Evolutionary conservation across 2,329 filamentous ascomycete genomes (phyloP).

Genomic region (Hypoxylon sp.): DNA sequence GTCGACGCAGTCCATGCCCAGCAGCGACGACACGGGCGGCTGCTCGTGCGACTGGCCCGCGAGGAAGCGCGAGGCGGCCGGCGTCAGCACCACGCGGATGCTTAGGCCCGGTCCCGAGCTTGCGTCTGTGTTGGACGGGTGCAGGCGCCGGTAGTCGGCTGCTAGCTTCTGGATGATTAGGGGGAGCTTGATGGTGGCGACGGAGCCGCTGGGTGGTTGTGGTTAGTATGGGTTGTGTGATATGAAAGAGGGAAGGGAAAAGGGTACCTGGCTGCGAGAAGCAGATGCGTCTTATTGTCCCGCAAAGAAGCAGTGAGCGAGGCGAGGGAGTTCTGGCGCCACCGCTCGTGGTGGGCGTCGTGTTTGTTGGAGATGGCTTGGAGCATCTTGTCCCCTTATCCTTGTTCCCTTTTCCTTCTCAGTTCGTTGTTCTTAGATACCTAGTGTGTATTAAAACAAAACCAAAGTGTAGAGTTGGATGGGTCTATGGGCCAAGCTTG

Average conservation of each 20-base stretch:
- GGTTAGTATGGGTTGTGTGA: neutral
- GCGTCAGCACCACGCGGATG: constrained; percentile 86
- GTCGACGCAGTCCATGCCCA: constrained; percentile 76
- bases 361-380: constrained; percentile 45
- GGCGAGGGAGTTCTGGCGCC: constrained; percentile 44
- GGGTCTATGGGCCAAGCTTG: neutral
- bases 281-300: constrained; percentile 69
- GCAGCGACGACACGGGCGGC: constrained; percentile 72
- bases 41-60: constrained; percentile 81
- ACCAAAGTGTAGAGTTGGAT: neutral
- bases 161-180: constrained; percentile 72
- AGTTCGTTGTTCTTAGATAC: neutral
- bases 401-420: constrained; percentile 3
- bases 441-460: neutral
- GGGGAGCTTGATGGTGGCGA: constrained; percentile 89
- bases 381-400: constrained; percentile 38
- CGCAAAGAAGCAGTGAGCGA: constrained; percentile 51
- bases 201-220: constrained; percentile 70
- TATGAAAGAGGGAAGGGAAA: neutral
- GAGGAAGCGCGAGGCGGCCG: constrained; percentile 80
- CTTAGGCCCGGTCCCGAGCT: constrained; percentile 23
- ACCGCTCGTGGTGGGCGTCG: constrained; percentile 43
- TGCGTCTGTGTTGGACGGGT: constrained; percentile 5
- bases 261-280: constrained; percentile 67
- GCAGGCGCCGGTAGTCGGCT: constrained; percentile 46